Conservation (phyloP, 345 rosid species). For the Leavenworthia alabamica region DNA sequence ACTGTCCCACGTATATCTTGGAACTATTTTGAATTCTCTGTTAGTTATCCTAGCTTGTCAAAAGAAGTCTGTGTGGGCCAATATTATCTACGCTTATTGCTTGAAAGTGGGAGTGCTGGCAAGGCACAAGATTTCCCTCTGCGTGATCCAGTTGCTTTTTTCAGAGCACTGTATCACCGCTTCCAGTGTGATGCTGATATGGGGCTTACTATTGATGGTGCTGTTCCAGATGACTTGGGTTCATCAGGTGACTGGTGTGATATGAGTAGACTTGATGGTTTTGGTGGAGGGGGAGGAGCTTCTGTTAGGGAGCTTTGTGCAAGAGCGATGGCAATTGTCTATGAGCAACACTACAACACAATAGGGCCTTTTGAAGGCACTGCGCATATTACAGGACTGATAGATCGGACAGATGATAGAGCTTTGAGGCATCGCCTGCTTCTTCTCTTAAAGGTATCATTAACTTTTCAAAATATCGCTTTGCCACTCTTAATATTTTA, state of each 20-base stretch:
- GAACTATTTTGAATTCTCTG: slow-evolving; percentile 94
- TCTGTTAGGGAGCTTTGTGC: slow-evolving; percentile 99
- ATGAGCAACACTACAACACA: slow-evolving; percentile 80
- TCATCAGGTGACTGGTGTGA: slow-evolving; percentile 99
- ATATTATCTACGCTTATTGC: slow-evolving; percentile 92
- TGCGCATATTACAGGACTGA: slow-evolving; percentile 85
- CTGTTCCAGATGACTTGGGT: slow-evolving; percentile 92
- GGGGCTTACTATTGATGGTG: slow-evolving; percentile 94
- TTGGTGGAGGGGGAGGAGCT: slow-evolving; percentile 97
- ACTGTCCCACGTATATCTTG: slow-evolving; percentile 83
- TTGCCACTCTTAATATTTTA: background rate
- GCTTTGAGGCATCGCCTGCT: slow-evolving; percentile 96
- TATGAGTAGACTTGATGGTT: slow-evolving; percentile 92
- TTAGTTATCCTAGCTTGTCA: slow-evolving; percentile 84
- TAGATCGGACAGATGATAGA: slow-evolving; percentile 94
- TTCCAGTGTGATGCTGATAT: slow-evolving; percentile 96
- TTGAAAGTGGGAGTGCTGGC: slow-evolving; percentile 86
- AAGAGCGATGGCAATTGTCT: slow-evolving; percentile 96
- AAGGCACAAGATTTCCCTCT: slow-evolving; percentile 95
- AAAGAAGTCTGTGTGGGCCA: slow-evolving; percentile 99
- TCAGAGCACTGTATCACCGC: slow-evolving; percentile 94
- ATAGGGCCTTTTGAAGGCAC: slow-evolving; percentile 97
- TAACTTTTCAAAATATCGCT: background rate
- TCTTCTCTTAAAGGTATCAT: slow-evolving; percentile 77
- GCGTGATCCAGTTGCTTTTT: slow-evolving; percentile 95